Evolutionary conservation across 805 yeast genomes (phyloP), one percentile per base, ranked within the genome.

Genomic region (Kodamaea hsintzibuensis): DNA sequence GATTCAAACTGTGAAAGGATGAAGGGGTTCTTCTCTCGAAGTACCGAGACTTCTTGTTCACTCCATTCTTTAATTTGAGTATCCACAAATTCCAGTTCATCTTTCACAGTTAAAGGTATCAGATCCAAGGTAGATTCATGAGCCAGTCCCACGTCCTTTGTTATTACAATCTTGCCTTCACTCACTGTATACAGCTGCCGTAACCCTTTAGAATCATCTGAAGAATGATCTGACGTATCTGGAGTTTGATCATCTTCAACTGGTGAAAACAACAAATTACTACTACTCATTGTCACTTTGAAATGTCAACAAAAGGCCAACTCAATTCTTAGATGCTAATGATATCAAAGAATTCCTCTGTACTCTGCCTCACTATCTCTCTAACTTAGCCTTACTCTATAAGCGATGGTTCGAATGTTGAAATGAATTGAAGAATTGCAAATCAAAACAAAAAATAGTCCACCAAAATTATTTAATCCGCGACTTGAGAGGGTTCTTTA

Each of bases 201-300:
- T 16, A 17, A 9, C 7, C 25, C n/a, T 39, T 30, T 45, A 7
- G 42, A 22, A 22, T 56, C 55, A 27, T 56, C 59, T 5, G 59
- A 43, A 25, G 57, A 54, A 40, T 56, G 55, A 39, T 56, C 59
- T 4, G 59, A 56, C 25, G 59, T 50, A 16, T 56, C 59, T 9
- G 59, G 59, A 18, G 57, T 52, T 39, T 16, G 30, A n/a, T 49
- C 42, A 12, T 47, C 54, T 35, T 35, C 55, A 14, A 42, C 39
- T 5, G 57, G 57, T 35, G 59, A 56, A 25, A 56, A 56, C 47
- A 53, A 40, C 19, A 17, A 16, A 16, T 40, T 17, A 40, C 19
- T 17, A 40, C 19, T 40, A 8, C 44, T 17, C 44, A 40, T 40
- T 40, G 44, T 12, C 25, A 17, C 10, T n/a, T 16, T n/a, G 35